Base-by-base conservation (phyloP, 2,329 filamentous ascomycete genomes). In the Diaporthe citriasiana region DNA sequence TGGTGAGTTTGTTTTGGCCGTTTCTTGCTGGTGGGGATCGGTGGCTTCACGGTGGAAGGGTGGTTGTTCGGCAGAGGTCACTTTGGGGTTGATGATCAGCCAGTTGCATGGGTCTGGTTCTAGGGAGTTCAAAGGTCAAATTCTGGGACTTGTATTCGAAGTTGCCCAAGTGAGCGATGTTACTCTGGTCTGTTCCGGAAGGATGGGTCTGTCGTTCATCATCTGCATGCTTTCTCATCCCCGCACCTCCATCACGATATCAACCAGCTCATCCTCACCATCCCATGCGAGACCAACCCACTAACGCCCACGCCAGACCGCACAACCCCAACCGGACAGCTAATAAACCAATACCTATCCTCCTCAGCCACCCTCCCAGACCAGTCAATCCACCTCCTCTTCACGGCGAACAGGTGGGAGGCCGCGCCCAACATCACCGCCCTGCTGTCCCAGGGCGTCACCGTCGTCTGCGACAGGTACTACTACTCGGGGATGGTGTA, bases 401-500 rank as follows among this genome's bases (percentile, higher is more conserved):
- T 98, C 83, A 95, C 93, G 74, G 95, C 95, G 13, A 98, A 98
- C 82, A 89, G 95, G 63, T 98, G 95, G 95, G 95, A 98, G 77
- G 87, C 88, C 71, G 87, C 84, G 85, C 89, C 84, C 77, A 83
- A 84, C 66, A 92, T 92, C 59, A 80, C 85, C 25, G 73, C 83
- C 1, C 85, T 89, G 8, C 83, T 98, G 8, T 84, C 86, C 0
- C 82, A 86, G 1, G 95, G 96, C 12, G 92, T 88, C 27, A 97
- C 91, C 0, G 88, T 99, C 42, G 87, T 99, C 51, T 92, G 96
- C 77, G 97, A 99, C 83, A 92, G 97, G 63, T 99, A 98, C 85
- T 97, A 97, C 82, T 96, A 98, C 86, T 97, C 94, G 27, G 97
- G 97, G 71, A 94, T 95, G 73, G 95, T 98, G 66, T 99, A 98